Base-by-base conservation (phyloP, 169 alveolate species). In the Cryptosporidium andersoni region DNA sequence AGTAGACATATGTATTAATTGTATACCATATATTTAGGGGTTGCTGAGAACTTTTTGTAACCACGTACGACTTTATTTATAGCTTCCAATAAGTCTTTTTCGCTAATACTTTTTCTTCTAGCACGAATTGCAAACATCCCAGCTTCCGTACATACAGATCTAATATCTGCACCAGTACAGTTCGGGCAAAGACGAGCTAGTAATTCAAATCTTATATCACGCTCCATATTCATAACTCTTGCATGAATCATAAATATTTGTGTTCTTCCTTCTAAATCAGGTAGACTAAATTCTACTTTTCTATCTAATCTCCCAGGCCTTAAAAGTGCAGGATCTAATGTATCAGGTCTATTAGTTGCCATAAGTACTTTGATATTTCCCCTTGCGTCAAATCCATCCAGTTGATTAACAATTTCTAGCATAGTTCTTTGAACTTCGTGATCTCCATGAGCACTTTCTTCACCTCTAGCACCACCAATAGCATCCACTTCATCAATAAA, bases 51-150 rank as follows among this genome's bases (percentile, higher is more conserved):
- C 94, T 97, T 97, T 66, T 97, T 92, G 89, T 97, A 97, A 12
- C 99, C 99, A 81, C 96, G 97, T 80, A 97, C 96, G 65, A 97
- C 99, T 82, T 97, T 97, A 81, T 98, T 97, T 81, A 97, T 96
- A 12, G 99, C 99, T 49, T 97, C 99, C 65, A 96, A 82, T 48
- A 97, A 92, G 80, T 98, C 99, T 91, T 95, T 95, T 90, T 97
- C 99, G 42, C 98, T 91, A 80, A 98, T 96, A 51, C 97, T 95
- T 95, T 98, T 97, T 88, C 99, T 92, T 88, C 99, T 94, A 5
- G 99, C 99, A 81, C 99, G 95, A 62, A 98, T 97, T 11, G 99
- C 99, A 81, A 96, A 96, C 99, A 98, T 97, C 34, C 99, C 99
- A 47, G 99, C 99, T 89, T 98, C 99, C 4, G 99, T 97, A 89